Evolutionary conservation across 225 moss, liverwort and hornwort genomes (phyloP).

Genomic region (Physcomitrellopsis africana): DNA sequence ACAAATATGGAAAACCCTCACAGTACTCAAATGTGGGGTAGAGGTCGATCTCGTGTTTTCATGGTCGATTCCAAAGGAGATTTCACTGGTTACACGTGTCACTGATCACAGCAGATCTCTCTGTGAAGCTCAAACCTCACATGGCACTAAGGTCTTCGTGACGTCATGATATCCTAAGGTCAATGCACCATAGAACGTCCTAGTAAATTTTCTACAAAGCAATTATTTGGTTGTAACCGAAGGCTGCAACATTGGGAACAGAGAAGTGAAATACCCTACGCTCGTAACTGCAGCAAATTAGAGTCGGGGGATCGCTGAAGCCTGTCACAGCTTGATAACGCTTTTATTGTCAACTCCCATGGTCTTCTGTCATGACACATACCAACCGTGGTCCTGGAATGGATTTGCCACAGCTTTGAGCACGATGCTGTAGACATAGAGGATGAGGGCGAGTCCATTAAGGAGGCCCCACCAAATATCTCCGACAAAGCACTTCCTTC

Average conservation of each 20-base stretch:
- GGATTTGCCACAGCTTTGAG: constrained; percentile 99
- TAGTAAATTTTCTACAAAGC: constrained; percentile 38
- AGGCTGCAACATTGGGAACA: constrained; percentile 51
- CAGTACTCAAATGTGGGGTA: constrained; percentile 25
- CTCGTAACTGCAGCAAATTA: constrained; percentile 64
- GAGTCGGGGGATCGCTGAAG: constrained; percentile 61
- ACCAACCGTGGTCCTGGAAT: constrained; percentile 99
- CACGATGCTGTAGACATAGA: constrained; percentile 99
- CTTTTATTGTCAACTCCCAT: constrained; percentile 84
- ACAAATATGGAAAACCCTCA: constrained; percentile 23
- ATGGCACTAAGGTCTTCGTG: constrained; percentile 47
- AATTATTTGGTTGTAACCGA: constrained; percentile 48
- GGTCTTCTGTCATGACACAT: constrained; percentile 99
- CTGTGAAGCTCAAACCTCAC: constrained; percentile 40
- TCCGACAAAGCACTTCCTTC: constrained; percentile 97
- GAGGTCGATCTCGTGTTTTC: constrained; percentile 32
- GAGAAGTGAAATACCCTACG: constrained; percentile 50
- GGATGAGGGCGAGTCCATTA: constrained; percentile 99
- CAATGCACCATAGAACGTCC: constrained; percentile 45
- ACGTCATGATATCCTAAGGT: constrained; percentile 45
- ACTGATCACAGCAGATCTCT: neutral
- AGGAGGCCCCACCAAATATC: constrained; percentile 99
- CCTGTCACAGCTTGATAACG: constrained; percentile 81
- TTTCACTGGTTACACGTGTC: neutral
- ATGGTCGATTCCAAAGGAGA: constrained; percentile 49